Evolutionary conservation across 2,329 filamentous ascomycete genomes (phyloP).

Genomic region (Aspergillus neotritici): DNA sequence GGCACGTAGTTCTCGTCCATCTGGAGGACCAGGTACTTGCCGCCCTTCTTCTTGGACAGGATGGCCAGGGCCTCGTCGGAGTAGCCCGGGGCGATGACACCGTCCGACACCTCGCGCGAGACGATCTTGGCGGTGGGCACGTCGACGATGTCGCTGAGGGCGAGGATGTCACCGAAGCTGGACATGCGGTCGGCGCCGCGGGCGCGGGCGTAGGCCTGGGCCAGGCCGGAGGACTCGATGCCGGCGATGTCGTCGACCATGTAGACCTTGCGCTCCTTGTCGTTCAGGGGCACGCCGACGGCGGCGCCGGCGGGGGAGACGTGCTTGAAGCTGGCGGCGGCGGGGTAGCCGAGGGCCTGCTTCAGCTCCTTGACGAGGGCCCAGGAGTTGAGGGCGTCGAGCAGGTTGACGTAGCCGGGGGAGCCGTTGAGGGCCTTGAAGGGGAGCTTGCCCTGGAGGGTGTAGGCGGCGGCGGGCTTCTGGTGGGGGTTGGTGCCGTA

Average conservation of each 20-base stretch:
- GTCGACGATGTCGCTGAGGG: slow-evolving; percentile 84
- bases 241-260: slow-evolving; percentile 95
- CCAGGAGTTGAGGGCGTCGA: slow-evolving; percentile 96
- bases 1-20: slow-evolving; percentile 87
- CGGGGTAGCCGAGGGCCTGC: slow-evolving; percentile 76
- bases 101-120: slow-evolving; percentile 94
- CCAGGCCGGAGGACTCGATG: slow-evolving; percentile 76
- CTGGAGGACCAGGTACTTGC: slow-evolving; percentile 91
- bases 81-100: slow-evolving; percentile 87
- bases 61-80: slow-evolving; percentile 80
- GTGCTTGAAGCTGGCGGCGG: slow-evolving; percentile 97
- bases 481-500: slow-evolving; percentile 98
- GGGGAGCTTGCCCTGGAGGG: slow-evolving; percentile 67
- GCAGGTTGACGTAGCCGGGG: slow-evolving; percentile 94
- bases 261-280: slow-evolving; percentile 92
- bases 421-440: slow-evolving; percentile 89
- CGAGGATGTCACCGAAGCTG: slow-evolving; percentile 95
- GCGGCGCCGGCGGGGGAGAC: slow-evolving; percentile 95
- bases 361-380: slow-evolving; percentile 94
- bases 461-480: slow-evolving; percentile 86
- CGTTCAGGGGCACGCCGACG: slow-evolving; percentile 79
- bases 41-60: slow-evolving; percentile 95
- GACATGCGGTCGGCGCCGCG: slow-evolving; percentile 97
- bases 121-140: slow-evolving; percentile 95
- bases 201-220: slow-evolving; percentile 92